These are phyloP conservation scores for Amphirosellinia nigrospora DNA, from an alignment of 495 filamentous ascomycete species.

Conservation along the genomic window DNA sequence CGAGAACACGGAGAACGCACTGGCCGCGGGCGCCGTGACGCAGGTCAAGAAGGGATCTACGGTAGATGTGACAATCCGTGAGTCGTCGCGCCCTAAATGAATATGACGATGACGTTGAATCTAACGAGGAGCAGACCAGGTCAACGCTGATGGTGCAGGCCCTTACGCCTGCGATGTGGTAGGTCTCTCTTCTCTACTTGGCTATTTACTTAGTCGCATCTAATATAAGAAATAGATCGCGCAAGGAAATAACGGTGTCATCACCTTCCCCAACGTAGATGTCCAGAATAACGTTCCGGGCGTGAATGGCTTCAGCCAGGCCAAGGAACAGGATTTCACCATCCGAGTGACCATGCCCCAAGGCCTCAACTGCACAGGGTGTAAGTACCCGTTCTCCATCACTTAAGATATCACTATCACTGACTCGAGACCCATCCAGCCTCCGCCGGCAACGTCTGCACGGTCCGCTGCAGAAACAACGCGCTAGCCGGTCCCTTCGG, in stretches of 20 bases:
- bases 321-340: constrained; percentile 51
- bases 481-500: constrained; percentile 64
- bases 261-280: constrained; percentile 48
- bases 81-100: neutral
- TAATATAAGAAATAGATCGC: constrained; percentile 32
- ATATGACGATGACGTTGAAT: neutral
- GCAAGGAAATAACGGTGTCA: constrained; percentile 47
- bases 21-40: constrained; percentile 51
- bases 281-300: constrained; percentile 55
- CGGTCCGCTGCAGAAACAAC: constrained; percentile 61
- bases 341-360: constrained; percentile 54
- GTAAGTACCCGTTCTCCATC: constrained; percentile 28
- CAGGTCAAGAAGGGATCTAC: constrained; percentile 47
- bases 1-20: constrained; percentile 57
- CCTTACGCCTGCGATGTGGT: constrained; percentile 58
- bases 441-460: constrained; percentile 59
- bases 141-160: constrained; percentile 62
- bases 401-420: neutral
- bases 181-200: neutral
- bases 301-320: constrained; percentile 54
- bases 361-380: constrained; percentile 47
- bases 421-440: constrained; percentile 31
- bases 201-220: neutral
- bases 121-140: constrained; percentile 45
- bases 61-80: constrained; percentile 50